Evolutionary conservation across 768 basidiomycete genomes (phyloP).

Genomic region (Cystofilobasidium capitatum): DNA sequence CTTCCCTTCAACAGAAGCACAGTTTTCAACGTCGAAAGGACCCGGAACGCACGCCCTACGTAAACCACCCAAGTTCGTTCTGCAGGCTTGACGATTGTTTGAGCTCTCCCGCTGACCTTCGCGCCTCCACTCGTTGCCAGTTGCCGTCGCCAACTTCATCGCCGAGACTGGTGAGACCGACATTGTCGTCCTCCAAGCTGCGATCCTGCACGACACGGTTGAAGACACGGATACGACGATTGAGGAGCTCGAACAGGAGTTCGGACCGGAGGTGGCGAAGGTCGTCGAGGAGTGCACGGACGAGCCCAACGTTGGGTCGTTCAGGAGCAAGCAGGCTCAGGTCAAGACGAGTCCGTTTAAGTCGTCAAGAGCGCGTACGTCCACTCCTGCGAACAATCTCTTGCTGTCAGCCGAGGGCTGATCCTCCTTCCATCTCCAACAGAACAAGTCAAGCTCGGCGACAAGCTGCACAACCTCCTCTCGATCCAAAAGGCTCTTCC

Average conservation of each 20-base stretch:
- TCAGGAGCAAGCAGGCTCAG: slow-evolving; percentile 12
- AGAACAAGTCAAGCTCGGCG: slow-evolving; percentile 21
- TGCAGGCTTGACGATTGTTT: background rate
- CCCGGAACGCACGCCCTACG: slow-evolving; percentile 16
- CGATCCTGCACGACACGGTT: slow-evolving; percentile 21
- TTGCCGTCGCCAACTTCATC: slow-evolving; percentile 21
- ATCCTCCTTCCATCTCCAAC: background rate
- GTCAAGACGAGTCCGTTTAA: slow-evolving; percentile 6
- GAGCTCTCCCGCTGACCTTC: background rate
- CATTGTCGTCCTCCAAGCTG: slow-evolving; percentile 20
- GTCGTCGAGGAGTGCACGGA: slow-evolving; percentile 24
- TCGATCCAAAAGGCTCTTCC: slow-evolving; percentile 20
- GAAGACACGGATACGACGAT: slow-evolving; percentile 16
- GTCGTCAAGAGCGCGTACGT: slow-evolving; percentile 20
- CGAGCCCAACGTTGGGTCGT: background rate
- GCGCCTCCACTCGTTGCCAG: background rate
- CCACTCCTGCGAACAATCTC: background rate
- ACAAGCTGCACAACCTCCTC: slow-evolving; percentile 18
- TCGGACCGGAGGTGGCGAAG: slow-evolving; percentile 11
- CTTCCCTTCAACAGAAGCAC: slow-evolving; percentile 11
- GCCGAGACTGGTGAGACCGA: slow-evolving; percentile 21
- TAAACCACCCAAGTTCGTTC: slow-evolving; percentile 19
- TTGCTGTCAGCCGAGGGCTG: background rate
- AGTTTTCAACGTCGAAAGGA: slow-evolving; percentile 19
- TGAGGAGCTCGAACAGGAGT: slow-evolving; percentile 8